Percentiles rank a stretch among this genome's conserved stretches.
phyloP scores from a whole-genome alignment of 2,329 filamentous ascomycete genomes.

The Phyllosticta citribraziliensis region DNA sequence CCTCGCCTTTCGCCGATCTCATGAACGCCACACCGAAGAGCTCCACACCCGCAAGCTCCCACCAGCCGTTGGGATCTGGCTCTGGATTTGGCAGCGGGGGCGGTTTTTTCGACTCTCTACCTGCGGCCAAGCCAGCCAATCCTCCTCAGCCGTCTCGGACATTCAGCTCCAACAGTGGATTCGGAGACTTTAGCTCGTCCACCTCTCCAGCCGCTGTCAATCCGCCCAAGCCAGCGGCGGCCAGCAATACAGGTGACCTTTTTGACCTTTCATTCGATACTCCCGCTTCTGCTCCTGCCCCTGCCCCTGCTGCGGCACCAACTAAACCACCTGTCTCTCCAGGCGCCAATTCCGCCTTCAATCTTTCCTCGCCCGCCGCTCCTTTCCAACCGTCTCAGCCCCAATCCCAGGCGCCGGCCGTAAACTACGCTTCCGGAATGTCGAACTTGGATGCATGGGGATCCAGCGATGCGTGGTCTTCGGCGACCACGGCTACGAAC shows the following conservation, averaged over 20 bases:
- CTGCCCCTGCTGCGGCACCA: conserved; percentile 18
- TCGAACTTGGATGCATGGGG: conserved; percentile 71
- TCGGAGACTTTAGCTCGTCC: conserved; percentile 56
- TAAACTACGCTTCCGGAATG: conserved; percentile 27
- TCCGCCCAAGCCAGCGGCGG: conserved; percentile 36
- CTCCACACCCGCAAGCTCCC: conserved; percentile 27
- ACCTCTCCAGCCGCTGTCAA: conserved; percentile 41
- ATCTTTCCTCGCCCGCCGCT: conserved; percentile 52
- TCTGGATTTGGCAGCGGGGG: conserved; percentile 53
- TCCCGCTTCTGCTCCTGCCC: conserved; percentile 20
- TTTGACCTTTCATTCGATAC: conserved; percentile 56
- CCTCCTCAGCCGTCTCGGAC: conserved; percentile 37
- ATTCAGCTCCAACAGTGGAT: conserved; percentile 47
- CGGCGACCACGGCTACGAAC: conserved; percentile 48
- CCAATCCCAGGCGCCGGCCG: conserved; percentile 22
- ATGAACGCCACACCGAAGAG: conserved; percentile 41
- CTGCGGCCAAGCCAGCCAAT: conserved; percentile 36
- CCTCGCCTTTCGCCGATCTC: conserved; percentile 55
- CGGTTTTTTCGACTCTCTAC: conserved; percentile 71
- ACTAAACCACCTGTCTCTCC: conserved; percentile 22
- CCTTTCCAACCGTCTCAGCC: conserved; percentile 23
- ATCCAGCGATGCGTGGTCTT: conserved; percentile 69
- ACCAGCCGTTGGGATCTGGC: conserved; percentile 25
- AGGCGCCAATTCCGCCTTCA: conserved; percentile 60
- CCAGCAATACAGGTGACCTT: conserved; percentile 55